phyloP scores from a whole-genome alignment of 306 rosid species.

The Erythrophleum fordii region DNA sequence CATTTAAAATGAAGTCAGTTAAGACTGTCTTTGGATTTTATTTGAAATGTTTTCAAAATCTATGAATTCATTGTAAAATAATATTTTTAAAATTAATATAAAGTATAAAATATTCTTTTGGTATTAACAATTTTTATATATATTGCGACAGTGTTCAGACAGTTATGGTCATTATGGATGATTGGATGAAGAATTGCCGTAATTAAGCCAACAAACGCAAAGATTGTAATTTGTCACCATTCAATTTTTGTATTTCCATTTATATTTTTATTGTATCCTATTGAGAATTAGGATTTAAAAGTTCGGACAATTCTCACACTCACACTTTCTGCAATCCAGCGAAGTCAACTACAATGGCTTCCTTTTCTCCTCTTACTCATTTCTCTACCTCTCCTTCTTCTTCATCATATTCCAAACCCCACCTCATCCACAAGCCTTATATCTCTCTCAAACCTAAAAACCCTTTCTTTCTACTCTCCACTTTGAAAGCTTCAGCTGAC shows the following conservation, averaged over 20 bases:
- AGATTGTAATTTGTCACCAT: not conserved
- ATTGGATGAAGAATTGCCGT: conserved; percentile 34
- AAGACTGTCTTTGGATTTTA: no score
- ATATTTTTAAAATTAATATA: no score
- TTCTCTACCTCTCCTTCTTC: conserved; percentile 57
- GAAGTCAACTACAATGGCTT: conserved; percentile 74
- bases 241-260: not conserved
- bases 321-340: not conserved
- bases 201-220: conserved; percentile 11
- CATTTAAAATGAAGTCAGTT: no score
- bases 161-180: no score
- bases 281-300: not conserved
- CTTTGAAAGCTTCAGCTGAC: conserved; percentile 58
- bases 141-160: no score
- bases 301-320: not conserved
- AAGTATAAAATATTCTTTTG: no score
- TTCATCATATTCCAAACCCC: conserved; percentile 45
- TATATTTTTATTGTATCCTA: not conserved
- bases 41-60: no score
- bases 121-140: no score
- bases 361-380: conserved; percentile 67
- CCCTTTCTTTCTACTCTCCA: conserved; percentile 33
- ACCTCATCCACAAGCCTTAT: conserved; percentile 41
- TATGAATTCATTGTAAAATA: no score
- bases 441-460: conserved; percentile 46